Percentiles rank a stretch among this genome's conserved stretches.
These are phyloP conservation scores for Cyathus striatus DNA, from an alignment of 768 basidiomycete species.

Conservation along the genomic window DNA sequence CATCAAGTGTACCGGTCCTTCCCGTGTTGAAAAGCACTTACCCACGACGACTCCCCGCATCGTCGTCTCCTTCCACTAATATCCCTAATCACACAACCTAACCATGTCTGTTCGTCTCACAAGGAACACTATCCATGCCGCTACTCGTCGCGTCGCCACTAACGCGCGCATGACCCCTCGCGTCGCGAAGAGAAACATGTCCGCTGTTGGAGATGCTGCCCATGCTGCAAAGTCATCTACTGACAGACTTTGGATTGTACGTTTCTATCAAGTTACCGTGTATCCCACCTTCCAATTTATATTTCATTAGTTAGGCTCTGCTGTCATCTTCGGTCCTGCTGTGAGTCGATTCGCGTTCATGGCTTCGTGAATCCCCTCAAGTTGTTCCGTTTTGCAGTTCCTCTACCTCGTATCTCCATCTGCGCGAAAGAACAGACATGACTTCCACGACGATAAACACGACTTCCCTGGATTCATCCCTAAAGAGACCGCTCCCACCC, in stretches of 20 bases:
- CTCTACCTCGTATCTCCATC: conserved; percentile 37
- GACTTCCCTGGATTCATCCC: conserved; percentile 21
- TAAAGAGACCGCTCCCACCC: conserved; percentile 11
- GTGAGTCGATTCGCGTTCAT: conserved; percentile 19
- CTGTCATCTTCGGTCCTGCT: conserved; percentile 32
- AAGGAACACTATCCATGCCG: conserved; percentile 26
- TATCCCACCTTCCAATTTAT: conserved; percentile 2
- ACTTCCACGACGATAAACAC: conserved; percentile 29
- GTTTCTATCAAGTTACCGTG: conserved; percentile 12
- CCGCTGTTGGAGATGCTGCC: conserved; percentile 27
- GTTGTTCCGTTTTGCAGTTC: conserved; percentile 17
- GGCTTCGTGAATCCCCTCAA: conserved; percentile 3
- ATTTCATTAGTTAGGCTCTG: conserved; percentile 31
- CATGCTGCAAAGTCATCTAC: conserved; percentile 23
- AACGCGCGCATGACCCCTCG: conserved; percentile 16
- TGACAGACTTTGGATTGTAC: conserved; percentile 42
- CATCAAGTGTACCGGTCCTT: neutral
- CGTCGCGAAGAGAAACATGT: conserved; percentile 27
- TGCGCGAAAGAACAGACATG: conserved; percentile 25
- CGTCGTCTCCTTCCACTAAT: conserved; percentile 29
- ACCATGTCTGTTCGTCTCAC: conserved; percentile 35
- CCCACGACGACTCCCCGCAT: neutral
- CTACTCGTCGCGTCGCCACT: conserved; percentile 23
- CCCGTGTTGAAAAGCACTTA: conserved; percentile 1
- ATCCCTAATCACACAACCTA: conserved; percentile 1